Conservation (phyloP, 73 alveolate genomes). For the Blepharisma japonicum region DNA sequence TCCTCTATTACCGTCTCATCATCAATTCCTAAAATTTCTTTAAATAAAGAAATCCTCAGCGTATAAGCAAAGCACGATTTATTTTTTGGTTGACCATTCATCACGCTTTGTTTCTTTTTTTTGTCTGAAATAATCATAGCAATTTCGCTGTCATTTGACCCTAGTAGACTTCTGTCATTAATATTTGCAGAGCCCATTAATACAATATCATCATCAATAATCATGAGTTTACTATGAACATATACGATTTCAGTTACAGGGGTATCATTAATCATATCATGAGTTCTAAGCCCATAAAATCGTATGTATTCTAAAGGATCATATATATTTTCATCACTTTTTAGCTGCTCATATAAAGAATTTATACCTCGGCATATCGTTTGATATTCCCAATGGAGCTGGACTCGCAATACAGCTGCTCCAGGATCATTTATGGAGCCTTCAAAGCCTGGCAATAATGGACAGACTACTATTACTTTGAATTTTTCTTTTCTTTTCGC, state of each 20-base stretch:
- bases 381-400: constrained; percentile 62
- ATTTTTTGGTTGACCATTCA: constrained; percentile 34
- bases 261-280: constrained; percentile 50
- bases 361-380: constrained; percentile 60
- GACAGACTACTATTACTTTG: constrained; percentile 77
- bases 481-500: constrained; percentile 61
- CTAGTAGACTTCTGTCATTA: constrained; percentile 96
- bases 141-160: constrained; percentile 95
- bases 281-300: constrained; percentile 85
- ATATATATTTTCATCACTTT: constrained; percentile 55
- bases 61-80: constrained; percentile 46
- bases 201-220: constrained; percentile 87
- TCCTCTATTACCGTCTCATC: constrained; percentile 42
- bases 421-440: constrained; percentile 73
- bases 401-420: constrained; percentile 48
- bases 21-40: constrained; percentile 86
- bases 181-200: constrained; percentile 97
- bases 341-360: constrained; percentile 63
- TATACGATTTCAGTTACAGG: constrained; percentile 89
- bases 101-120: constrained; percentile 4
- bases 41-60: constrained; percentile 60
- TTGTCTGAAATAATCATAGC: constrained; percentile 60
- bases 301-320: constrained; percentile 81
- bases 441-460: constrained; percentile 91
- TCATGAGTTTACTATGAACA: constrained; percentile 90